phyloP scores from a whole-genome alignment of 164 flowering plant genomes.

The Tetrastigma voinierianum region DNA sequence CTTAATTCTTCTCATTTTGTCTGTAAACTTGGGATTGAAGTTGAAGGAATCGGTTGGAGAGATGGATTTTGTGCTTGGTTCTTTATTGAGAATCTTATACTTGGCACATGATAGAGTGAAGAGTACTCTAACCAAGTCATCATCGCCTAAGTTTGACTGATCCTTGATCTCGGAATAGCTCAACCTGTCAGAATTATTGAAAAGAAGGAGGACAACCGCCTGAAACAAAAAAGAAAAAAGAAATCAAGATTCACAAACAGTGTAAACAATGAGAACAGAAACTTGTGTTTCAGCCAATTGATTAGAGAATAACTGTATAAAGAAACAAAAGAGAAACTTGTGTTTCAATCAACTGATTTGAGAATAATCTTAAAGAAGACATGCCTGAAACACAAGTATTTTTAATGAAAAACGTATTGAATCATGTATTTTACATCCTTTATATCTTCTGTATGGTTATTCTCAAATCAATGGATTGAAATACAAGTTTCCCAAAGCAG shows the following conservation, averaged over 20 bases:
- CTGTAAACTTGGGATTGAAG: constrained; percentile 34
- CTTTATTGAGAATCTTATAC: constrained; percentile 35
- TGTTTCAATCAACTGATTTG: no score
- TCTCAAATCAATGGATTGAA: no score
- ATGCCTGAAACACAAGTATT: no score
- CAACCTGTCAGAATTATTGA: constrained; percentile 20
- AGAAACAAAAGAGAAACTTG: background rate
- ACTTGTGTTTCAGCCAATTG: no score
- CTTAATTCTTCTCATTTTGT: constrained; percentile 65
- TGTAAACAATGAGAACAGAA: no score
- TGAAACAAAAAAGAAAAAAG: constrained; percentile 12
- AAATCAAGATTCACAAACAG: no score
- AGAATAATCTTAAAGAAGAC: no score
- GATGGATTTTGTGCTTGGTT: constrained; percentile 27
- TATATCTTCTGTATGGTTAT: no score
- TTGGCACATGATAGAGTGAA: constrained; percentile 65
- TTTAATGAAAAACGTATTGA: no score
- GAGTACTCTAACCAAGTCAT: constrained; percentile 29
- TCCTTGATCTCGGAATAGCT: constrained; percentile 31
- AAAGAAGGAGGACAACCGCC: constrained; percentile 48
- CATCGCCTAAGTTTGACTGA: constrained; percentile 26
- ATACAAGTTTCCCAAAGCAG: no score
- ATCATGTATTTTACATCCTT: no score
- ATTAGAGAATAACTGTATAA: no score
- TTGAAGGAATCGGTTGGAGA: constrained; percentile 27